Base-by-base conservation (phyloP, 225 moss, liverwort and hornwort genomes). In the Lunularia cruciata region DNA sequence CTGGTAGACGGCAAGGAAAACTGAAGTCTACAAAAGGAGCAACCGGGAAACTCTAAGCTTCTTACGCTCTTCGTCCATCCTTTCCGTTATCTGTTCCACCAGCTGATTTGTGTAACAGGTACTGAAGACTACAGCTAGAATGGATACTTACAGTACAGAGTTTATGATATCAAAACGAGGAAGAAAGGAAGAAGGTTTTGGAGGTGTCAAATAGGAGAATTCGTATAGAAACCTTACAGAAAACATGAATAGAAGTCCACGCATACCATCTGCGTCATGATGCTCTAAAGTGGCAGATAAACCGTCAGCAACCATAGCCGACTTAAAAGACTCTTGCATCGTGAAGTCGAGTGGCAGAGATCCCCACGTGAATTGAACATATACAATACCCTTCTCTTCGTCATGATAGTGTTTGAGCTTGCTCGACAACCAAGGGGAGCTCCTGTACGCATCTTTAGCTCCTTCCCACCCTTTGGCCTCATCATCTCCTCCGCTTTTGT, bases 201-300 rank as follows among this genome's bases (percentile, higher is more conserved):
- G 31, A 6, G 32, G 32, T 10, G 28, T 16, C 28, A 45, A 46
- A 46, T 8, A 7, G 45, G 45, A 31, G 15, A 35, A 34, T 34
- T 22, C 13, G 34, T 13, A 79, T 59, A 81, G 83, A 86, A 83
- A 89, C 89, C 94, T 95, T 91, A 95, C 98, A 92, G 95, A 95
- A 90, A 95, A 95, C 95, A 98, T 98, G 83, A 98, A 93, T 61
- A 98, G 89, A 65, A 98, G 88, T 53, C 93, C 91, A 55, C 93
- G 88, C 66, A 98, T 75, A 77, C 86, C 85, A 69, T 93, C 88
- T 27, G 85, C 81, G 70, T 98, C 98, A 38, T 83, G 87, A 35
- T 85, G 85, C 78, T 98, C 93, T 83, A 98, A 57, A 39, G 68
- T 65, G 64, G 86, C 80, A 1, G 80, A 78, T 76, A 89, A 51